Base-by-base conservation (phyloP, 345 rosid genomes). In the Linum tenue region DNA sequence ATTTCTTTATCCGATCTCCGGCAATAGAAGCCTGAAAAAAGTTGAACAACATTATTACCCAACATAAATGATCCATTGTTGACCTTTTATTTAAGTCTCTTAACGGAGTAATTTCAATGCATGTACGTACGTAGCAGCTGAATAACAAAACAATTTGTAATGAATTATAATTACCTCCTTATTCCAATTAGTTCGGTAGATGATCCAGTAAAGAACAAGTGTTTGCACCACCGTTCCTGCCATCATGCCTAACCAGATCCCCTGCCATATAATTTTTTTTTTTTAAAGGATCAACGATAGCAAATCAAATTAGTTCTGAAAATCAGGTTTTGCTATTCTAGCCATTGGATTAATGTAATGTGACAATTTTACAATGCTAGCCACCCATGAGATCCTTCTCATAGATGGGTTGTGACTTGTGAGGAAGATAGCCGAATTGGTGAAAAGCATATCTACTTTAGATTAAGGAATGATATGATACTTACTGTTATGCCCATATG, bases 401-500 rank as follows among this genome's bases (percentile, higher is more conserved):
- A 22, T 22, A 22, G 31, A 22, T 22, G 31, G 31, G 31, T 22
- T 22, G 31, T 22, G 31, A 22, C 31, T 22, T 22, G 31, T 22
- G 31, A 22, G 31, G 31, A 22, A 22, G 31, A 22, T 22, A 22
- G 31, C 31, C 31, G 1, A 22, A 22, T 22, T 22, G 31, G 31
- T 22, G 31, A 22, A 22, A 22, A 22, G 31, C 31, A 22, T 22
- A 22, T 22, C 31, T 5, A 14, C 6, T 15, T 22, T 22, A 22
- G 7, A 56, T 37, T 55, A 3, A 11, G 15, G 15, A 31, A 2
- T 39, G n/a, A 40, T 7, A 2, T 1, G 14, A 7, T 4, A 37
- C 63, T 12, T 74, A 83, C 96, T 72, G 11, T 62, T 0, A 86
- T 84, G 5, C 89, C 91, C 69, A 70, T 59, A 0, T 50, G 66